Evolutionary conservation across 2,329 filamentous ascomycete species (phyloP).

Genomic region (Aspergillaceae sp.): DNA sequence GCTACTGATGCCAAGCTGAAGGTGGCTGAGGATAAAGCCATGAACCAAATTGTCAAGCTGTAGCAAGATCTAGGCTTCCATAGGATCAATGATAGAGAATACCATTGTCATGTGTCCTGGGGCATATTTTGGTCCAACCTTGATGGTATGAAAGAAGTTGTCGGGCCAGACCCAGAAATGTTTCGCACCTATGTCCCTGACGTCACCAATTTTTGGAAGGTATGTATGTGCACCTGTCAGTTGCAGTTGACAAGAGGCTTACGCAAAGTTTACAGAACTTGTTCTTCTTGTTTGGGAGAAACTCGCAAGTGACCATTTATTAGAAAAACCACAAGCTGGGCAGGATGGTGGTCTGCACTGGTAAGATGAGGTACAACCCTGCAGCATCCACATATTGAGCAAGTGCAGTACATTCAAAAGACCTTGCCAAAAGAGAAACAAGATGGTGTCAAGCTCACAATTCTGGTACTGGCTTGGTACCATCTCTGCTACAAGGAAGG

Average conservation of each 20-base stretch:
- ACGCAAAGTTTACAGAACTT: too few species aligned
- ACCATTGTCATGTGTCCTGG: slow-evolving; percentile 15
- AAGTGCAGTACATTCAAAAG: slow-evolving; percentile 42
- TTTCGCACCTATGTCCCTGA: slow-evolving; percentile 2
- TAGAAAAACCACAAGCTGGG: background rate
- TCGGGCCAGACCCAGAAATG: background rate
- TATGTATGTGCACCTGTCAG: background rate
- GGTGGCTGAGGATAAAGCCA: slow-evolving; percentile 7
- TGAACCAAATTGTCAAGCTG: slow-evolving; percentile 10
- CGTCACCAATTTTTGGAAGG: slow-evolving; percentile 1
- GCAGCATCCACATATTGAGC: slow-evolving; percentile 15
- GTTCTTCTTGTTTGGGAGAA: too few species aligned
- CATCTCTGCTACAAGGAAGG: slow-evolving; percentile 48
- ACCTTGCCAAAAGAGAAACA: slow-evolving; percentile 45
- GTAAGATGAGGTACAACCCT: background rate
- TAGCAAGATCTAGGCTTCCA: slow-evolving; percentile 13
- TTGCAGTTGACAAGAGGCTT: too few species aligned
- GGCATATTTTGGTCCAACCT: slow-evolving; percentile 17
- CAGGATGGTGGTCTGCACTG: slow-evolving; percentile 25
- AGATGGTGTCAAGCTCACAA: slow-evolving; percentile 55
- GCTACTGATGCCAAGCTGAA: slow-evolving; percentile 1
- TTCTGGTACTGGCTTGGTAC: slow-evolving; percentile 54
- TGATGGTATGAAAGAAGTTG: slow-evolving; percentile 8
- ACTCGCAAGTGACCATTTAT: background rate
- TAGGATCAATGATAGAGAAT: slow-evolving; percentile 16